Conservation (phyloP, 176 grass and related monocot genomes). For the Paspalum notatum region DNA sequence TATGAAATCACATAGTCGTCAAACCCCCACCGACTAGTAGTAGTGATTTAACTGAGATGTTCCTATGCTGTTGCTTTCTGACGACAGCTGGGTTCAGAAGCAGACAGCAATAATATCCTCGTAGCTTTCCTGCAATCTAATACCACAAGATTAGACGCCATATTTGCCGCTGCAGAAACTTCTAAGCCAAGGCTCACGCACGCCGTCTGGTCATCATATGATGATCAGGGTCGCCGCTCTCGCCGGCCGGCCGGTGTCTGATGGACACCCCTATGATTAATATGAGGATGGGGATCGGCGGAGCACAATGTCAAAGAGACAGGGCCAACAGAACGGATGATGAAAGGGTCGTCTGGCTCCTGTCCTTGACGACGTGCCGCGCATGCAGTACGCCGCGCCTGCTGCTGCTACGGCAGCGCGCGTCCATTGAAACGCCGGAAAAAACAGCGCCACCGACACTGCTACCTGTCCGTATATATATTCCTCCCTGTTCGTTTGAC, state of each 20-base stretch:
- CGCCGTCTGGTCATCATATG: background rate
- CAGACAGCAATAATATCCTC: background rate
- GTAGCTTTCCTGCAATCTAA: background rate
- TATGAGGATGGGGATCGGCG: conserved; percentile 1
- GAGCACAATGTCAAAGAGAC: conserved; percentile 28
- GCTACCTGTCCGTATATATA: background rate
- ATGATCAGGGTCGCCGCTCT: no score
- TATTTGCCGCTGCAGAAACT: background rate
- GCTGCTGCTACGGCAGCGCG: background rate
- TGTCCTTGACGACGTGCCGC: no score
- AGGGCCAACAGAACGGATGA: conserved; percentile 28
- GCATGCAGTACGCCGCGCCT: background rate
- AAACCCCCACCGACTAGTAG: background rate
- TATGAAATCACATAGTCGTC: no score
- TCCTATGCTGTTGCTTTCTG: background rate
- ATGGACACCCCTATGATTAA: conserved; percentile 18
- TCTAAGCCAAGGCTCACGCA: background rate
- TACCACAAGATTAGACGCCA: background rate
- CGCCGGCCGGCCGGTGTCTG: background rate
- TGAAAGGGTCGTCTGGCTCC: conserved; percentile 7
- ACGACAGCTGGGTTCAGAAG: conserved; percentile 26
- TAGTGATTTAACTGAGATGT: background rate
- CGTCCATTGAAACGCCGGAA: conserved; percentile 19
- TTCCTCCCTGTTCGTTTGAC: background rate
- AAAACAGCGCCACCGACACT: conserved; percentile 20